Conservation (phyloP, 169 alveolate genomes). For the Plasmodium cynomolgi region DNA sequence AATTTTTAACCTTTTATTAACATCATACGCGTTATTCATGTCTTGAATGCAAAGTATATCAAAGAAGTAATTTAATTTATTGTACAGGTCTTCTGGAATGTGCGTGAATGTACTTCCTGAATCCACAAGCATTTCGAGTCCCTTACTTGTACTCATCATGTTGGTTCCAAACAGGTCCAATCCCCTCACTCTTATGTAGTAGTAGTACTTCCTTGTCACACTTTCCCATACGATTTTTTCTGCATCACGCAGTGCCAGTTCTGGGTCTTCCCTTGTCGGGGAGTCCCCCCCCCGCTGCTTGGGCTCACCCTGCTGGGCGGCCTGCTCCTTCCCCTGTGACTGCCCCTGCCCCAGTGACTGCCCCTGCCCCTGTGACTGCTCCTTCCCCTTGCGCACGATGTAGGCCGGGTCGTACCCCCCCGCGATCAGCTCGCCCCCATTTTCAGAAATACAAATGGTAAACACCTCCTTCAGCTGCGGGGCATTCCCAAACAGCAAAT, state of each 20-base stretch:
- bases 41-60: constrained; percentile 54
- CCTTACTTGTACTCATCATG: neutral
- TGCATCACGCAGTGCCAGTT: neutral
- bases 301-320: too few relatives aligned
- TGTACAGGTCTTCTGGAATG: constrained; percentile 48
- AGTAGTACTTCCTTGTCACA: constrained; percentile 48
- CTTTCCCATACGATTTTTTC: constrained; percentile 35
- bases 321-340: too few relatives aligned
- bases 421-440: constrained; percentile 79
- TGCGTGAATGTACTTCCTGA: constrained; percentile 74
- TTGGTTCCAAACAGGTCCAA: constrained; percentile 29
- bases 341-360: too few relatives aligned
- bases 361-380: too few relatives aligned
- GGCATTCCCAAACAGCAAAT: constrained; percentile 19
- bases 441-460: constrained; percentile 79
- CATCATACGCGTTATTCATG: constrained; percentile 45
- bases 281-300: neutral
- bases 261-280: neutral
- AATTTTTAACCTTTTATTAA: constrained; percentile 25
- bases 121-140: constrained; percentile 33
- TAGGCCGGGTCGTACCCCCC: constrained; percentile 77
- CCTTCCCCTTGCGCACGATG: neutral
- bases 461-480: constrained; percentile 32
- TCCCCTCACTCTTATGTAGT: constrained; percentile 33
- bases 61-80: constrained; percentile 24